A percentile compares a stretch with the other conserved stretches of the same genome.
Conservation (phyloP, 2,329 filamentous ascomycete species). For the Colletotrichum sidae region DNA sequence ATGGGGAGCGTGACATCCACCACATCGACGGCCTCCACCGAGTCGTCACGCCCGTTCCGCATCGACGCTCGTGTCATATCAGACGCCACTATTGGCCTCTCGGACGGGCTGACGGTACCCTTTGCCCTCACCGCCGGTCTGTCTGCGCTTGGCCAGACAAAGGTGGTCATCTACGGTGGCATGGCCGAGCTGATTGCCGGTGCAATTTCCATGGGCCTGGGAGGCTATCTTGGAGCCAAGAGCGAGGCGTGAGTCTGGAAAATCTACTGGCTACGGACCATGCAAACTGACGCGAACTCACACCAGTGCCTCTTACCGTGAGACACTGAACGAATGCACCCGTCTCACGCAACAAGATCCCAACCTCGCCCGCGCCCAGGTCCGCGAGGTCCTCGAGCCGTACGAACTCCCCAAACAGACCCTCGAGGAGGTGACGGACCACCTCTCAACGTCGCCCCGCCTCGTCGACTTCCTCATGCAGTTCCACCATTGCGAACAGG, state of each 20-base stretch:
- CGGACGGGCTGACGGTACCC: slow-evolving; percentile 83
- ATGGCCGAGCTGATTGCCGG: slow-evolving; percentile 81
- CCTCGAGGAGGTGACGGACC: slow-evolving; percentile 35
- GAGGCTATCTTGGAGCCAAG: slow-evolving; percentile 76
- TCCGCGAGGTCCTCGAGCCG: slow-evolving; percentile 62
- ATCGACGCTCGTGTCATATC: slow-evolving; percentile 40
- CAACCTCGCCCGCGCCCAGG: slow-evolving; percentile 53
- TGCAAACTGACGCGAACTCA: too few species aligned
- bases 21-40: slow-evolving; percentile 17
- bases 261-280: too few species aligned
- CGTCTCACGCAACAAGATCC: slow-evolving; percentile 57
- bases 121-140: slow-evolving; percentile 83
- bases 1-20: slow-evolving; percentile 23
- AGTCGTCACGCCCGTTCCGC: slow-evolving; percentile 29
- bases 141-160: slow-evolving; percentile 72
- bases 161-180: slow-evolving; percentile 77
- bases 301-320: slow-evolving; percentile 37
- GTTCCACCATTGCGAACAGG: slow-evolving; percentile 64
- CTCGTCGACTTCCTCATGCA: slow-evolving; percentile 71
- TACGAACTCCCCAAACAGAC: slow-evolving; percentile 57
- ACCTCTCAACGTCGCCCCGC: slow-evolving; percentile 47
- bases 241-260: slow-evolving; percentile 55
- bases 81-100: slow-evolving; percentile 70
- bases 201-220: slow-evolving; percentile 82
- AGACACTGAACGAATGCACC: slow-evolving; percentile 51